phyloP scores from a whole-genome alignment of 495 filamentous ascomycete genomes.

The Pyronema omphalodes region DNA sequence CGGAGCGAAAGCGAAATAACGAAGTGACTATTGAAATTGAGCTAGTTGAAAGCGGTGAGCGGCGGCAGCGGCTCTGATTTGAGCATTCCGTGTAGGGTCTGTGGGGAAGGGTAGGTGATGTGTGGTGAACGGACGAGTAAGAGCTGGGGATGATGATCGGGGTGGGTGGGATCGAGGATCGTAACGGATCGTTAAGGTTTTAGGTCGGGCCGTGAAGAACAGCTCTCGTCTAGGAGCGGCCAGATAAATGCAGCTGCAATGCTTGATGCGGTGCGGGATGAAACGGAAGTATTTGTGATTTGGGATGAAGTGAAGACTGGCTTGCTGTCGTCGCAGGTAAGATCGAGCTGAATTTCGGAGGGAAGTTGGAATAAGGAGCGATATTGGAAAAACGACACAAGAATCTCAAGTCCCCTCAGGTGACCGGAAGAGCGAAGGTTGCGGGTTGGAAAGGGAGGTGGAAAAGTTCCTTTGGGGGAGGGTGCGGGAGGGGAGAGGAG shows the following conservation, averaged over 20 bases:
- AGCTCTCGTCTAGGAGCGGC: neutral
- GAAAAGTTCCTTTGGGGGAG: no score
- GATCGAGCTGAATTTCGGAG: neutral
- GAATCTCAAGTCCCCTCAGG: no score
- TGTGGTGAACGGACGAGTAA: neutral
- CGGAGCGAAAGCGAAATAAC: neutral
- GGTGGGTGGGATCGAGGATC: neutral
- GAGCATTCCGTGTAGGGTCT: neutral
- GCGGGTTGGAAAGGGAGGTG: no score
- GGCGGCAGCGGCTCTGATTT: constrained; percentile 3
- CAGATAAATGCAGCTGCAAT: neutral
- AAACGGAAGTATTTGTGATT: no score
- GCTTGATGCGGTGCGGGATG: no score
- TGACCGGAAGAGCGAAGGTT: no score
- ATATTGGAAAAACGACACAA: no score
- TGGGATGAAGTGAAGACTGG: neutral
- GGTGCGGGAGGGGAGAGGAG: no score
- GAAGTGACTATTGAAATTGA: neutral
- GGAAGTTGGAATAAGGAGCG: no score
- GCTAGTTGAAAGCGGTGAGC: neutral
- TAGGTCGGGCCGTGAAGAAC: no score
- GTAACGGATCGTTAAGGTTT: neutral
- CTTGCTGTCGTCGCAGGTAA: neutral
- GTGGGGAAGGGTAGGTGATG: neutral
- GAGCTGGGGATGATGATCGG: neutral